Conservation (phyloP, 495 filamentous ascomycete genomes). For the Penicillium mononematosum region DNA sequence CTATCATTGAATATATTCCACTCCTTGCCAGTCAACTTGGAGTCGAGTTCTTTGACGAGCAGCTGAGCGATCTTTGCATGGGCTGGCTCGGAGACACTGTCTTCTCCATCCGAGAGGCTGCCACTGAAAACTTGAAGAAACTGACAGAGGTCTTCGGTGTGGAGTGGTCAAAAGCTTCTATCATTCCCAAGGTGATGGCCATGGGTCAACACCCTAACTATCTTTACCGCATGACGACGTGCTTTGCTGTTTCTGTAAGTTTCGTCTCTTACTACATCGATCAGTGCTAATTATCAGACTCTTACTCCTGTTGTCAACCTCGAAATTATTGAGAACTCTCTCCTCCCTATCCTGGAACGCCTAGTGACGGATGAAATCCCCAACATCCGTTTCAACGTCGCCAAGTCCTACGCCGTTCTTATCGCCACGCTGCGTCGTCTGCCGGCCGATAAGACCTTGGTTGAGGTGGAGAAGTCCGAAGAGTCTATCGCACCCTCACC, state of each 20-base stretch:
- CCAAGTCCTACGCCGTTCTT: slow-evolving; percentile 89
- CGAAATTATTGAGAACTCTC: slow-evolving; percentile 85
- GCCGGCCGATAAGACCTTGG: slow-evolving; percentile 82
- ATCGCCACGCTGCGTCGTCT: slow-evolving; percentile 87
- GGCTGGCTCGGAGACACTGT: slow-evolving; percentile 99
- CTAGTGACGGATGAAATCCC: slow-evolving; percentile 91
- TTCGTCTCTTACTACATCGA: neutral
- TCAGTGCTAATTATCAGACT: slow-evolving; percentile 60
- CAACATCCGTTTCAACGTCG: slow-evolving; percentile 99
- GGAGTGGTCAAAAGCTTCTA: slow-evolving; percentile 95
- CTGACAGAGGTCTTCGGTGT: slow-evolving; percentile 98
- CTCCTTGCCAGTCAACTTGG: slow-evolving; percentile 93
- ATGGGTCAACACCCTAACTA: slow-evolving; percentile 99
- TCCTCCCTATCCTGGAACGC: slow-evolving; percentile 93
- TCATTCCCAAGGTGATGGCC: slow-evolving; percentile 96
- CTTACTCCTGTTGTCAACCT: slow-evolving; percentile 89
- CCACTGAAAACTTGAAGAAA: slow-evolving; percentile 95
- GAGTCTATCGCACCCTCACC: slow-evolving; percentile 61
- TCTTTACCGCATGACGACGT: slow-evolving; percentile 98
- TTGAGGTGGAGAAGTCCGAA: slow-evolving; percentile 75
- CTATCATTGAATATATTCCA: slow-evolving; percentile 99
- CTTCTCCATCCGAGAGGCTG: slow-evolving; percentile 96
- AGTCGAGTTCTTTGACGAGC: slow-evolving; percentile 97
- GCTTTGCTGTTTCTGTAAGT: slow-evolving; percentile 94
- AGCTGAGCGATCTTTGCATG: slow-evolving; percentile 94